These are phyloP conservation scores for Umbelopsis sp. DNA, from an alignment of 192 early-diverging fungal species.

Conservation along the genomic window DNA sequence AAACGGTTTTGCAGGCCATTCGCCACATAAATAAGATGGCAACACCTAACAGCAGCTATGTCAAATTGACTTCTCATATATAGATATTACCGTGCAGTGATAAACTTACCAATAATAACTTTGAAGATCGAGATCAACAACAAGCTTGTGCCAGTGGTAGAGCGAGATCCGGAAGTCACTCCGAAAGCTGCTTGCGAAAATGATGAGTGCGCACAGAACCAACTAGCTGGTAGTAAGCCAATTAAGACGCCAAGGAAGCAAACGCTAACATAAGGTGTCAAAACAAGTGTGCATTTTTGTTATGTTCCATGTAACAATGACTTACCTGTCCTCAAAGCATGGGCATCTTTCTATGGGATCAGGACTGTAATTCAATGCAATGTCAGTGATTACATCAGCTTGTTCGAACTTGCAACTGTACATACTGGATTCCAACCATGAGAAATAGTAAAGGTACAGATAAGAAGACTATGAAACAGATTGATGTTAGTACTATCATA, in stretches of 20 bases:
- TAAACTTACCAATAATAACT: constrained; percentile 27
- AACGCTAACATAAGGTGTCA: constrained; percentile 37
- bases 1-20: constrained; percentile 48
- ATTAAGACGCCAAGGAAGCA: constrained; percentile 66
- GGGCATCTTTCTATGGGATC: constrained; percentile 75
- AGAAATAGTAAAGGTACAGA: constrained; percentile 32
- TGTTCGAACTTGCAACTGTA: neutral
- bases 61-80: neutral
- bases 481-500: constrained; percentile 29
- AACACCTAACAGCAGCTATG: constrained; percentile 41
- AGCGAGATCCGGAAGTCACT: neutral
- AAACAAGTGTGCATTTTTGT: neutral
- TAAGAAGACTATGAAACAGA: constrained; percentile 39
- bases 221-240: constrained; percentile 62
- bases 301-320: neutral
- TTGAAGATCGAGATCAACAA: constrained; percentile 15
- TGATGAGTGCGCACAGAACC: constrained; percentile 44
- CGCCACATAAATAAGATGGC: constrained; percentile 57
- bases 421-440: constrained; percentile 42
- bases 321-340: constrained; percentile 70
- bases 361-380: constrained; percentile 45
- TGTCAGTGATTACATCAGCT: neutral
- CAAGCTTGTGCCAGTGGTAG: neutral
- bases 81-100: neutral
- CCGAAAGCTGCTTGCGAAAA: constrained; percentile 32